Base-by-base conservation (phyloP, 1,284 basidiomycete genomes). In the Ganoderma lingzhi region DNA sequence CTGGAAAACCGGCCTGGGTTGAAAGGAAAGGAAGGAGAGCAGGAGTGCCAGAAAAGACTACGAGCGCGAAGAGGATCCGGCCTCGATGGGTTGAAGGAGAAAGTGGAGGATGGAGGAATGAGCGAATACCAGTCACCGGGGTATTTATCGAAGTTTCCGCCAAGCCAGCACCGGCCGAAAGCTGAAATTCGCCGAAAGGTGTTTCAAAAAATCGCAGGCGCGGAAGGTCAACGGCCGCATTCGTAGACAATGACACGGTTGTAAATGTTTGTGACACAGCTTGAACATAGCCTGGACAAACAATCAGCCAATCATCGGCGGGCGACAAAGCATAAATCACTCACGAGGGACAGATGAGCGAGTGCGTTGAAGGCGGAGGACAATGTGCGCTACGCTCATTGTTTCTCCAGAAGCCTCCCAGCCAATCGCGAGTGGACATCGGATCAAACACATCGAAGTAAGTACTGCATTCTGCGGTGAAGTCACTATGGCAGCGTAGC, bases 11-110 rank as follows among this genome's bases (percentile, higher is more conserved):
- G 48, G 42, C 15, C 17, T 44, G 15, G 45, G 10, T 41, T n/a
- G 37, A 45, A 15, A 53, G 6, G 35, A 45, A 53, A 12, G 45
- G 4, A 28, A 45, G 48, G 39, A 45, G 42, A 35, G 28, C 3
- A 56, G 23, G 39, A 37, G 56, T 42, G 62, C 58, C 64, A 23
- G 35, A 3, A 35, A 62, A n/a, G 37, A 41, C 14, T 39, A 41
- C 39, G 60, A n/a, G 39, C 23, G 65, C 51, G 65, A 70, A 70
- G 71, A 72, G 69, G 67, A 70, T 73, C 71, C 71, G 63, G 71
- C 71, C 71, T 69, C 67, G 30, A 63, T 68, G 59, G 59, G 69
- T 68, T 65, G 65, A 62, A 61, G 35, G 58, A 64, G 63, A 45
- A 70, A 23, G 44, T 64, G 32, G 64, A 62, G 45, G 48, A 53